Evolutionary conservation across 2,329 filamentous ascomycete species (phyloP).

Genomic region (Aureobasidium lini): DNA sequence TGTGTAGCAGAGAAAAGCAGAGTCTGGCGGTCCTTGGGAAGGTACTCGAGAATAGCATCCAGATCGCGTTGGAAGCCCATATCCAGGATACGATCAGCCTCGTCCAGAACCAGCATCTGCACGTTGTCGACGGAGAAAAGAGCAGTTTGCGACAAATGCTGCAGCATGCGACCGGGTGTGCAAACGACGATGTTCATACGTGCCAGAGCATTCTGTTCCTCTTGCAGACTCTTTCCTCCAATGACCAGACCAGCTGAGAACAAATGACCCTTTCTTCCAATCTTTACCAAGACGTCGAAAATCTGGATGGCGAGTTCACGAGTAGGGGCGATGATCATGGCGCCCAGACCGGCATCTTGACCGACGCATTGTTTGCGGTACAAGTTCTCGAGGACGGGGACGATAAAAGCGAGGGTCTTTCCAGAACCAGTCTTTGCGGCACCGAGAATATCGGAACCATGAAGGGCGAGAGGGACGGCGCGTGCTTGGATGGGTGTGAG

Average conservation of each 20-base stretch:
- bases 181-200: constrained; percentile 97
- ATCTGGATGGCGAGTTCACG: constrained; percentile 95
- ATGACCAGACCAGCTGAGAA: constrained; percentile 93
- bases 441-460: constrained; percentile 80
- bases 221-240: constrained; percentile 81
- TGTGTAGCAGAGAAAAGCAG: constrained; percentile 95
- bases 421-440: constrained; percentile 94
- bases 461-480: constrained; percentile 80
- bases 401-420: constrained; percentile 87
- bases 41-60: constrained; percentile 86
- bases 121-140: constrained; percentile 84
- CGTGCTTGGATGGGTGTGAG: constrained; percentile 87
- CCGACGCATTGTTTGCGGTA: constrained; percentile 86
- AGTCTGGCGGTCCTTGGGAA: constrained; percentile 80
- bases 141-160: constrained; percentile 91
- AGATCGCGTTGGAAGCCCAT: constrained; percentile 91
- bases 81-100: constrained; percentile 94
- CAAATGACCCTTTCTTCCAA: constrained; percentile 72
- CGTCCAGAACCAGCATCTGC: constrained; percentile 87
- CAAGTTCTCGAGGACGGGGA: constrained; percentile 87
- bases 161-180: constrained; percentile 88
- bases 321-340: constrained; percentile 87
- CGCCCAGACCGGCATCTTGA: constrained; percentile 75
- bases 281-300: constrained; percentile 85
- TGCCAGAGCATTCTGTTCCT: constrained; percentile 74